Evolutionary conservation across 176 grass and related monocot genomes (phyloP).

Genomic region (Musa acuminata): DNA sequence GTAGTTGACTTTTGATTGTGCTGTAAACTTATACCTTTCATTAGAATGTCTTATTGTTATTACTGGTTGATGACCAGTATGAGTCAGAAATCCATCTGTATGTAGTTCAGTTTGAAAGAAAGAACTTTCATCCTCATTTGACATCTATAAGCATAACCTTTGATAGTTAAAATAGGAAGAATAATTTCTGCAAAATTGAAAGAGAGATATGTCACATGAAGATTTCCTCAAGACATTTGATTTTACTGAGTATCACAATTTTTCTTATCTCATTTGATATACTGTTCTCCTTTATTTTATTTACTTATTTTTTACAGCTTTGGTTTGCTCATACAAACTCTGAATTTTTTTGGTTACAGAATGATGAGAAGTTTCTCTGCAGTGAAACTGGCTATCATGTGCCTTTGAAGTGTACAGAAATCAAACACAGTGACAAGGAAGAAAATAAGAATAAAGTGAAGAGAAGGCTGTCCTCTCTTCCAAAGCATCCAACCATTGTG

Average conservation of each 20-base stretch:
- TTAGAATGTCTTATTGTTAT: too few relatives aligned
- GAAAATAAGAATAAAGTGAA: conserved; percentile 36
- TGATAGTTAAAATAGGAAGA: background rate
- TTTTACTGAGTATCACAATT: too few relatives aligned
- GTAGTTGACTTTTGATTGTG: too few relatives aligned
- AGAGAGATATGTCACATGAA: background rate
- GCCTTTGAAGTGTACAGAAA: conserved; percentile 66
- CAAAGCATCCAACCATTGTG: background rate
- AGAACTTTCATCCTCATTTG: too few relatives aligned
- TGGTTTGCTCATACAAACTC: background rate
- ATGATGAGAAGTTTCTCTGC: conserved; percentile 72
- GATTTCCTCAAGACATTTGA: background rate
- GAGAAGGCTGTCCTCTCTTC: conserved; percentile 22
- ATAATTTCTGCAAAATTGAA: too few relatives aligned
- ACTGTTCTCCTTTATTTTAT: background rate
- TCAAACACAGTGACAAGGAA: conserved; percentile 38
- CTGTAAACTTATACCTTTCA: too few relatives aligned
- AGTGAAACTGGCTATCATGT: conserved; percentile 91
- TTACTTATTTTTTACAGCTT: background rate
- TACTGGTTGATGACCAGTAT: too few relatives aligned
- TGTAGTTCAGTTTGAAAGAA: too few relatives aligned
- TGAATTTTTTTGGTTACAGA: conserved; percentile 33
- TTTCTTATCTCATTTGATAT: background rate
- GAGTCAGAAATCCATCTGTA: too few relatives aligned
- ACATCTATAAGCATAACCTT: too few relatives aligned